Base-by-base conservation (phyloP, 192 early-diverging fungal species). In the Backusella tuberculispora region DNA sequence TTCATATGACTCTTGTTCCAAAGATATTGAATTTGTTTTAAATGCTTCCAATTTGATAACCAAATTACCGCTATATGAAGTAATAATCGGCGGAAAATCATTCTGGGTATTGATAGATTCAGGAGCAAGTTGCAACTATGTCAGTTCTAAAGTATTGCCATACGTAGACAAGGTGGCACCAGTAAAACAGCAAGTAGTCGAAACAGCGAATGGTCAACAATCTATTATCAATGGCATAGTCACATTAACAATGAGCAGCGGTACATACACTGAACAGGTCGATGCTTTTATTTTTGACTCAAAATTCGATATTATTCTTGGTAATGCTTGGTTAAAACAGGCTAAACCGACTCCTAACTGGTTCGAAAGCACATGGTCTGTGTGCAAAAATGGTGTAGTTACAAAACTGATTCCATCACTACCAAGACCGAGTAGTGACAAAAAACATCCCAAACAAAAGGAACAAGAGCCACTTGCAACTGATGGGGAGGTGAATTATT, bases 281-380 rank as follows among this genome's bases (percentile, higher is more conserved):
- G 4, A 69, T 4, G 68, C 44, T 3, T 69, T 29, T 69, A 24
- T 69, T 13, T 48, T 69, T 10, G 42, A 44, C 21, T 47, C 68
- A 48, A 69, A 69, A 47, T 69, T 69, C 15, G 46, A 69, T 48
- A 3, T 69, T 1, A 69, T 69, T 1, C 29, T 69, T 4, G 68
- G 68, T 6, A 44, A 37, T 7, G 29, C 44, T 15, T 69, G 68
- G 68, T 34, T 69, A 1, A 5, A 29, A 0, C n/a, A 48, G 24
- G 46, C 21, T 8, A 4, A 12, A 15, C 68, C 68, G 46, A 48
- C 34, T 5, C 68, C 44, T 4, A 21, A 69, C 26, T 69, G 68
- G 68, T 44, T 45, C 24, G 13, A 44, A 48, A 26, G 26, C 24
- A 34, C 42, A 5, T 69, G 68, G 68, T 15, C 21, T 12, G 2